Evolutionary conservation across 192 early-diverging fungal species (phyloP).

Genomic region (Backusella australiensis): DNA sequence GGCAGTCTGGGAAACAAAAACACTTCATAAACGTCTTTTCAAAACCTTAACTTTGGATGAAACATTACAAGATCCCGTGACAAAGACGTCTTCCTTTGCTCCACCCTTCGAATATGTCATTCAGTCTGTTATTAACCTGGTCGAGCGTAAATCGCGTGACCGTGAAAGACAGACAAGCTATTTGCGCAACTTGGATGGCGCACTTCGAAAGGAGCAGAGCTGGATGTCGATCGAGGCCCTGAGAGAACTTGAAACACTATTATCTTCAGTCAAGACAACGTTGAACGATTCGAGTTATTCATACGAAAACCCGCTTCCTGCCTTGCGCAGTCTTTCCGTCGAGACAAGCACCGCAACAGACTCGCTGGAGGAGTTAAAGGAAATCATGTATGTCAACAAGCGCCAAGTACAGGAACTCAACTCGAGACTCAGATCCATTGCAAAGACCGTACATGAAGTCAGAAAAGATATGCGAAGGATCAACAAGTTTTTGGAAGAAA

Average conservation of each 20-base stretch:
- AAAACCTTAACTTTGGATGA: conserved; percentile 35
- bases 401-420: conserved; percentile 37
- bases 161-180: conserved; percentile 33
- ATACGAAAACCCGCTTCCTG: conserved; percentile 34
- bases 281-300: conserved; percentile 23
- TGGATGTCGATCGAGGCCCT: conserved; percentile 29
- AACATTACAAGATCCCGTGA: conserved; percentile 20
- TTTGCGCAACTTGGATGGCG: conserved; percentile 25
- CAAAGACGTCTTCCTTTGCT: conserved; percentile 1
- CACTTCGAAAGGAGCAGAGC: conserved; percentile 25
- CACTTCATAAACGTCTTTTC: conserved; percentile 37
- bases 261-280: conserved; percentile 19
- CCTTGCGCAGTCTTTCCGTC: conserved; percentile 19
- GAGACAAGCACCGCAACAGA: conserved; percentile 33
- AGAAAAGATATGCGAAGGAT: conserved; percentile 37
- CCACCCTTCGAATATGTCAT: conserved; percentile 39
- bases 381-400: conserved; percentile 43
- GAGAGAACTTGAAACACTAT: conserved; percentile 21
- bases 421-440: conserved; percentile 29
- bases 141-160: conserved; percentile 34
- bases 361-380: conserved; percentile 38
- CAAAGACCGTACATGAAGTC: conserved; percentile 41
- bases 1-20: conserved; percentile 41
- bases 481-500: conserved; percentile 36
- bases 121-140: conserved; percentile 25